Conservation (phyloP, 2,329 filamentous ascomycete species). For the Neurospora sp. region DNA sequence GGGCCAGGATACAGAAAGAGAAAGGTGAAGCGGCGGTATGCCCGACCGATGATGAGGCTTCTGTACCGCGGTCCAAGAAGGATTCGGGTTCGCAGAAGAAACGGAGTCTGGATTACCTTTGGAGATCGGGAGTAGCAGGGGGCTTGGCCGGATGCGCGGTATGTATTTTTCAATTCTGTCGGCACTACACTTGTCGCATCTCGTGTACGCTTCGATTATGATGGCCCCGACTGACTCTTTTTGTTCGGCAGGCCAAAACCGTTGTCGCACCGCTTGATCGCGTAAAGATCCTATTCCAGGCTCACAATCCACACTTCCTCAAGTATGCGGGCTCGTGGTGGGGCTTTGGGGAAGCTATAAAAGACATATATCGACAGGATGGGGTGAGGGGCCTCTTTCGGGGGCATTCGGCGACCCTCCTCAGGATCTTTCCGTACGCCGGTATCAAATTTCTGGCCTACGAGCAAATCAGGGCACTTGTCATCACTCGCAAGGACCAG, state of each 20-base stretch:
- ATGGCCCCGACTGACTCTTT: slow-evolving; percentile 10
- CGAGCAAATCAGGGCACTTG: slow-evolving; percentile 76
- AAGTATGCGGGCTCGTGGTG: slow-evolving; percentile 89
- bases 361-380: slow-evolving; percentile 69
- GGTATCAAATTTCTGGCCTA: slow-evolving; percentile 98
- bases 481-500: slow-evolving; percentile 63
- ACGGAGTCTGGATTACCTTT: slow-evolving; percentile 72
- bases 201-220: background rate
- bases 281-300: slow-evolving; percentile 97
- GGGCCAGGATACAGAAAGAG: slow-evolving; percentile 18
- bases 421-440: slow-evolving; percentile 94
- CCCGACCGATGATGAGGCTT: slow-evolving; percentile 41
- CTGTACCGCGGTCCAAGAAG: slow-evolving; percentile 37
- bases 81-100: slow-evolving; percentile 38
- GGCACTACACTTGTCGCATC: background rate
- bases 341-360: slow-evolving; percentile 72
- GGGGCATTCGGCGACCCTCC: slow-evolving; percentile 85
- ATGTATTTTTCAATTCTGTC: slow-evolving; percentile 28
- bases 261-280: slow-evolving; percentile 91
- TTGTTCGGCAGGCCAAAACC: slow-evolving; percentile 67
- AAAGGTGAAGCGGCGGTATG: slow-evolving; percentile 31
- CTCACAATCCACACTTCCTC: slow-evolving; percentile 84
- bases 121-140: slow-evolving; percentile 76
- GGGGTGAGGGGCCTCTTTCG: slow-evolving; percentile 74
- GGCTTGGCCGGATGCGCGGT: slow-evolving; percentile 88